Evolutionary conservation across 805 yeast species (phyloP).

Genomic region (Starmera caribaea): DNA sequence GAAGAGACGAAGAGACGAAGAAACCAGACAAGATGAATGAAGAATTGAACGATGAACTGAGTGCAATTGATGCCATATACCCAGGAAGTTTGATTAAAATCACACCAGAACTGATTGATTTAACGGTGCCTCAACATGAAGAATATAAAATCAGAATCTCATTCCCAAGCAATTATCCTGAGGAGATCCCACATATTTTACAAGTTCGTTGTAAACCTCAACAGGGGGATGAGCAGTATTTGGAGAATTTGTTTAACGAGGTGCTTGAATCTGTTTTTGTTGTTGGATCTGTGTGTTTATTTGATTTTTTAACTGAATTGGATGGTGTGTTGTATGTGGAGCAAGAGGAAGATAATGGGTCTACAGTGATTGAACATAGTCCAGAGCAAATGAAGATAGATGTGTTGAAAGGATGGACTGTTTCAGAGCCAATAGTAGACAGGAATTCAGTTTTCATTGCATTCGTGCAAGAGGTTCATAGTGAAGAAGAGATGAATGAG

Average conservation of each 20-base stretch:
- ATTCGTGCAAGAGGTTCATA: slow-evolving; percentile 50
- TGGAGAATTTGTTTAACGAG: slow-evolving; percentile 37
- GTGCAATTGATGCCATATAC: slow-evolving; percentile 80
- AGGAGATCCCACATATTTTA: slow-evolving; percentile 49
- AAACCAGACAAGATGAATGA: slow-evolving; percentile 21
- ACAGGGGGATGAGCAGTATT: slow-evolving; percentile 34
- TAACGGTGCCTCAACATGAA: slow-evolving; percentile 54
- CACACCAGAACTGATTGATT: slow-evolving; percentile 29
- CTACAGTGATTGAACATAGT: slow-evolving; percentile 14
- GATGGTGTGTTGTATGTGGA: slow-evolving; percentile 39
- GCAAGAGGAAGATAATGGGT: slow-evolving; percentile 12
- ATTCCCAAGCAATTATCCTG: slow-evolving; percentile 68
- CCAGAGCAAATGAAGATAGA: slow-evolving; percentile 20
- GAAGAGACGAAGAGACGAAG: background rate
- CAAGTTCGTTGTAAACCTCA: slow-evolving; percentile 35
- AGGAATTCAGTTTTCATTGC: slow-evolving; percentile 82
- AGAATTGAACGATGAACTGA: slow-evolving; percentile 62
- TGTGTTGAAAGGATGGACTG: slow-evolving; percentile 63
- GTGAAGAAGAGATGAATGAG: slow-evolving; percentile 58
- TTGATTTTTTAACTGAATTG: slow-evolving; percentile 65
- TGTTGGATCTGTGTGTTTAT: slow-evolving; percentile 65
- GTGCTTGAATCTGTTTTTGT: slow-evolving; percentile 43
- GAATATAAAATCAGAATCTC: slow-evolving; percentile 53
- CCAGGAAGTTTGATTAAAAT: slow-evolving; percentile 45
- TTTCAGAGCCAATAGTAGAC: slow-evolving; percentile 71